phyloP scores from a whole-genome alignment of 1,284 basidiomycete genomes.

The Lentinus polychrous region DNA sequence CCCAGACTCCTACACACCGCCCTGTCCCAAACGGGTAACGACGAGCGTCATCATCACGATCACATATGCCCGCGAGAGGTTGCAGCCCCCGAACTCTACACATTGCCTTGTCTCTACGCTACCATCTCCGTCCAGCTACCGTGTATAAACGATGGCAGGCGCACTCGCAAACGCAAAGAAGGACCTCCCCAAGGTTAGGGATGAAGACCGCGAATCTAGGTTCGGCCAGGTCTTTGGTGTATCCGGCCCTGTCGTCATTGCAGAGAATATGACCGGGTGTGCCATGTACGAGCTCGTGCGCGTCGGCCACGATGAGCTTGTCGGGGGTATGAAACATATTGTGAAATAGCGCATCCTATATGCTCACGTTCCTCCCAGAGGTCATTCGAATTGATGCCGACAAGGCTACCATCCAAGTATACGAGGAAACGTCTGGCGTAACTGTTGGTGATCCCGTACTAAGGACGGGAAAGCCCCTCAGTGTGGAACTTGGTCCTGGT shows the following conservation, averaged over 20 bases:
- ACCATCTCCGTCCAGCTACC: background rate
- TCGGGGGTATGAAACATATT: constrained; percentile 59
- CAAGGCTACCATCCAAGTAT: constrained; percentile 99
- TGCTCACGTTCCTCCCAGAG: constrained; percentile 46
- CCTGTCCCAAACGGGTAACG: constrained; percentile 10
- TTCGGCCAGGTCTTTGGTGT: constrained; percentile 93
- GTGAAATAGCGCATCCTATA: constrained; percentile 14
- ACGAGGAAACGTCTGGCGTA: constrained; percentile 97
- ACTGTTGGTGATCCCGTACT: constrained; percentile 98
- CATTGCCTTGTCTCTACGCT: background rate
- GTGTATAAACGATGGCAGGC: constrained; percentile 63
- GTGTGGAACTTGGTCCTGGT: constrained; percentile 97
- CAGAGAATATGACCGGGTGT: constrained; percentile 93
- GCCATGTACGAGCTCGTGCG: constrained; percentile 97
- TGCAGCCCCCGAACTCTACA: background rate
- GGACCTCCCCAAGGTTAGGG: constrained; percentile 77
- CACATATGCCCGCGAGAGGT: background rate
- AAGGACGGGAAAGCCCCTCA: constrained; percentile 94
- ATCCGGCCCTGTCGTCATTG: constrained; percentile 94
- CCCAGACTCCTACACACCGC: constrained; percentile 17
- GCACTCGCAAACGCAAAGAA: constrained; percentile 87
- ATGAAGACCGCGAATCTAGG: constrained; percentile 85
- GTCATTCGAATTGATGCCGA: constrained; percentile 96
- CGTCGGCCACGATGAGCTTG: constrained; percentile 95
- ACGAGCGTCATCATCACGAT: background rate